Evolutionary conservation across 2,329 filamentous ascomycete genomes (phyloP).

Genomic region (Phaeosphaeriaceae sp.): DNA sequence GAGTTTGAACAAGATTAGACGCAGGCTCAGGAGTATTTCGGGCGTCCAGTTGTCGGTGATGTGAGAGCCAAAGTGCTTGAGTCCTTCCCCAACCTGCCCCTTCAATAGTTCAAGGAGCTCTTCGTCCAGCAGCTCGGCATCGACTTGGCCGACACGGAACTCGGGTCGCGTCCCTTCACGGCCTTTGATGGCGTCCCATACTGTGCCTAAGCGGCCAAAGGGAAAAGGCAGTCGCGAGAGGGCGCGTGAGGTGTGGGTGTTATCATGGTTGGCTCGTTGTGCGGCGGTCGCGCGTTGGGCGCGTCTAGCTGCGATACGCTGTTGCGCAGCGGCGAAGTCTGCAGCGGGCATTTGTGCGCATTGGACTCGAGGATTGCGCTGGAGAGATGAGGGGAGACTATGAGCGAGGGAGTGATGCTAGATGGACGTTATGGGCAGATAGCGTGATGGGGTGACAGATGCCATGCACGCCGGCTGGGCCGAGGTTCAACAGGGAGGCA

Average conservation of each 20-base stretch:
- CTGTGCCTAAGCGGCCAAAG: slow-evolving; percentile 63
- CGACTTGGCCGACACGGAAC: slow-evolving; percentile 94
- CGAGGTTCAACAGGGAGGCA: slow-evolving; percentile 31
- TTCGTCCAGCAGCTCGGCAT: slow-evolving; percentile 93
- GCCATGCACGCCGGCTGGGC: slow-evolving; percentile 19
- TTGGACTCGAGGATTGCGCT: slow-evolving; percentile 13
- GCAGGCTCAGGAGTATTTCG: slow-evolving; percentile 80
- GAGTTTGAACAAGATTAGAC: slow-evolving; percentile 88
- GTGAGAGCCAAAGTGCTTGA: slow-evolving; percentile 83
- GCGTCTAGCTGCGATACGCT: slow-evolving; percentile 82
- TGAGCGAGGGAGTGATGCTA: neutral
- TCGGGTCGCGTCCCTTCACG: slow-evolving; percentile 82
- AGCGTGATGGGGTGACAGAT: slow-evolving; percentile 25
- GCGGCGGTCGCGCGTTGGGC: slow-evolving; percentile 74
- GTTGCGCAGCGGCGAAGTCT: slow-evolving; percentile 88
- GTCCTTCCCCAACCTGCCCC: slow-evolving; percentile 82
- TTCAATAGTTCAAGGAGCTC: slow-evolving; percentile 87
- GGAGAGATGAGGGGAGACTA: slow-evolving; percentile 4
- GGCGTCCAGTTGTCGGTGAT: slow-evolving; percentile 85
- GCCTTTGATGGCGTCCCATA: slow-evolving; percentile 76
- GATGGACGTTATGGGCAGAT: slow-evolving; percentile 14
- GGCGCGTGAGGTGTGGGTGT: slow-evolving; percentile 51
- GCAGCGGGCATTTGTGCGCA: slow-evolving; percentile 51
- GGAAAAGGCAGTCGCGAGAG: slow-evolving; percentile 57
- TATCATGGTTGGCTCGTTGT: slow-evolving; percentile 57